Evolutionary conservation across 2,329 filamentous ascomycete species (phyloP), one percentile per base, ranked within the genome.

Genomic region (Pseudogymnoascus sp.): DNA sequence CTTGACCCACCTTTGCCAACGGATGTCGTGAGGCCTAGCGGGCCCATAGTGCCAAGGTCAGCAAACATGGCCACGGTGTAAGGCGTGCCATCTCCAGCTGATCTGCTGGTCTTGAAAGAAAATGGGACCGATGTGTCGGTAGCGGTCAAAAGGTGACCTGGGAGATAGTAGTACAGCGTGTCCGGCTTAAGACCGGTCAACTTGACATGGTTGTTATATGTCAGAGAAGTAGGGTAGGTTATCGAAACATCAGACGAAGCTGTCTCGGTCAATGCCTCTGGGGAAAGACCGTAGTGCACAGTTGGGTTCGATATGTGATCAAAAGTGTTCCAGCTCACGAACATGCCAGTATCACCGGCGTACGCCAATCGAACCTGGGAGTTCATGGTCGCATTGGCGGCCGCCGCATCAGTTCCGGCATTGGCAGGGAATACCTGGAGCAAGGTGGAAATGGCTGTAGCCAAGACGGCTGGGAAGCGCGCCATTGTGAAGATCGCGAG

Each of bases 271-370:
- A 76, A 66, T 13, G 63, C 42, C 60, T 70, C 64, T 21, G 62
- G 63, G 15, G 65, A 65, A 26, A 65, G 59, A 8, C 74, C 73
- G 59, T 71, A 75, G 31, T 65, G 61, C 23, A 76, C 74, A n/a
- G 65, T 67, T 4, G 74, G 74, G 10, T 50, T 61, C 5, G 60
- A 26, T 31, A 74, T 60, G 26, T 72, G 65, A n/a, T 68, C 60
- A 50, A 72, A 70, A 3, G 73, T 76, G 63, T 76, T 76, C 74
- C 74, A 76, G 65, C 69, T 70, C 19, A 71, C 69, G 19, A 67
- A 64, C 70, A 73, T 72, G 23, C 72, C 70, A 1, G 71, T 67
- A 59, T 70, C 33, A 8, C 63, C 63, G 50, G 63, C 59, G 38
- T 64, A 64, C 23, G 63, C 63, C 5, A 64, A 42, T n/a, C 63